Base-by-base conservation (phyloP, 2,329 filamentous ascomycete species). In the Fusarium sp. region DNA sequence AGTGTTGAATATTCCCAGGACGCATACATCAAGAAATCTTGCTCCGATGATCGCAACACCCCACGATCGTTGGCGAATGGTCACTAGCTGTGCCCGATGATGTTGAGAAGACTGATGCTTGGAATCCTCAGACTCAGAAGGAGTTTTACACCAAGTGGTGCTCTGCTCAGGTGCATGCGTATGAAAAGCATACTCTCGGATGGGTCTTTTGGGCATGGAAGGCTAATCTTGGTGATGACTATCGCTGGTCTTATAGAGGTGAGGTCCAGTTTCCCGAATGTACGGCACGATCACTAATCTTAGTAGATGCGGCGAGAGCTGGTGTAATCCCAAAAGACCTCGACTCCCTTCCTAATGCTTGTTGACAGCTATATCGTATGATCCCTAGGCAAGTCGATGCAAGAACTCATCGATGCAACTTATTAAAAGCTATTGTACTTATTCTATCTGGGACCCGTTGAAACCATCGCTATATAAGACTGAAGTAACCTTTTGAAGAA, bases 11-110 rank as follows among this genome's bases (percentile, higher is more conserved):
- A 84, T 72, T 73, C 64, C 2, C 69, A 83, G 40, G 72, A 79
- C 9, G 78, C 81, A 16, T 91, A 90, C 72, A 82, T 91, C 64
- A 59, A 75, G 13, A 82, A 84, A 8, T 87, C 86, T 1, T 91
- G 89, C 81, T 81, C 73, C 21, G 83, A 85, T 68, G 80, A 87
- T 69, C 84, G 85, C 47, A 82, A 81, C 68, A 79, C 10, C 62
- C 67, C 7, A 85, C 85, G 37, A 84, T 91, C 30, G 84, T 91
- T 7, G 88, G 89, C 40, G 90, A 92, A 78, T 91, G 88, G 85
- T 86, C 85, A 59, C 75, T 91, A 25, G 83, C 83, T 59, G 84
- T 88, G 5, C 84, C 87, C 5, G 84, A 86, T 70, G 72, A 84
- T 47, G 82, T 88, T 16, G 81, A 90, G 77, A 80, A 79, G 74